A percentile compares a stretch with the other conserved stretches of the same genome.
These are phyloP conservation scores for Tylopilus sp. DNA, from an alignment of 768 basidiomycete species.

Conservation along the genomic window DNA sequence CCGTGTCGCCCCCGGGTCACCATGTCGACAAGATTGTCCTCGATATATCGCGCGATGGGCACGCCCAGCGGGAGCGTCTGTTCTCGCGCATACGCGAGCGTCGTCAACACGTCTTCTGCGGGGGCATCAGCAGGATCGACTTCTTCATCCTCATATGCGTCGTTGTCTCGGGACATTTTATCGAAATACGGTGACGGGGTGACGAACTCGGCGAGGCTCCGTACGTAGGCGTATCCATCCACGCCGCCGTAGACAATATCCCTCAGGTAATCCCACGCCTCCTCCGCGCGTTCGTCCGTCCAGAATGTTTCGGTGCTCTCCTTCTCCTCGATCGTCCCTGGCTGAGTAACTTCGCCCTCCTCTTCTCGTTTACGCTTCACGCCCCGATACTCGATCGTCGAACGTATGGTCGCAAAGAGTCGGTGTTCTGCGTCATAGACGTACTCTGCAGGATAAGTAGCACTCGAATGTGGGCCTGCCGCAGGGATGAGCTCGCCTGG, in stretches of 20 bases:
- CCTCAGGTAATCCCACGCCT: slow-evolving; percentile 62
- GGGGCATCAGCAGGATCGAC: not conserved
- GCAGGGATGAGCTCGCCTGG: slow-evolving; percentile 40
- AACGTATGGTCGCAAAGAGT: slow-evolving; percentile 37
- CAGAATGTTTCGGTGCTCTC: slow-evolving; percentile 39
- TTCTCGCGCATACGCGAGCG: not conserved
- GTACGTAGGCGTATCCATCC: slow-evolving; percentile 71
- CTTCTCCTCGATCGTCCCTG: slow-evolving; percentile 3
- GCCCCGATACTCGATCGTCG: slow-evolving; percentile 29
- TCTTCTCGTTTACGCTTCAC: slow-evolving; percentile 17
- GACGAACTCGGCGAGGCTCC: slow-evolving; percentile 75
- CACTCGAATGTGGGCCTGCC: slow-evolving; percentile 15
- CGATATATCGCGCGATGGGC: slow-evolving; percentile 39
- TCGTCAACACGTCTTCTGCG: not conserved
- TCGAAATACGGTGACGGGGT: slow-evolving; percentile 24
- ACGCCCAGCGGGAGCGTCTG: slow-evolving; percentile 24
- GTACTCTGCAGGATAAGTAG: slow-evolving; percentile 9
- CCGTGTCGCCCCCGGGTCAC: slow-evolving; percentile 41
- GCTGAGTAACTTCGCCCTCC: not conserved
- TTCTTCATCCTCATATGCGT: not conserved
- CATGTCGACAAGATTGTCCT: slow-evolving; percentile 37
- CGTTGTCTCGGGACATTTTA: not conserved
- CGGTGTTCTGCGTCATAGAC: slow-evolving; percentile 15
- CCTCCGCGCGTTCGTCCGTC: slow-evolving; percentile 43
- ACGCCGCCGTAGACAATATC: slow-evolving; percentile 80